Conservation (phyloP, 345 rosid genomes). For the Acer saccharum region DNA sequence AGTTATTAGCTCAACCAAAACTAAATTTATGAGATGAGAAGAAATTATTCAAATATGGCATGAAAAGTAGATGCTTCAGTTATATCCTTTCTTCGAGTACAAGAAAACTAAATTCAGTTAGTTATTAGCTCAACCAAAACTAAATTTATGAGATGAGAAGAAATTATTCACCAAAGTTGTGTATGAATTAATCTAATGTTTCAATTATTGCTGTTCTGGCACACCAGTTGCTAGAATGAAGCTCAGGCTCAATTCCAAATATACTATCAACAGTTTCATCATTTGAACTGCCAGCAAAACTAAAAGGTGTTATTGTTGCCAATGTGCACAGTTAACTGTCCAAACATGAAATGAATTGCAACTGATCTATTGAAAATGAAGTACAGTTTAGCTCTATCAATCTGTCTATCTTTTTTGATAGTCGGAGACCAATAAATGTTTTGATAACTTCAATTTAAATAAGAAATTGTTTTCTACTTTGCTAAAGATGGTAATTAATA, state of each 20-base stretch:
- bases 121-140: neutral
- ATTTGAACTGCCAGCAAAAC: slow-evolving; percentile 2
- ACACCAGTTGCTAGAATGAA: neutral
- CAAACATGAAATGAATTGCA: neutral
- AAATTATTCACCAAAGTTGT: slow-evolving; percentile 1
- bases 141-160: neutral
- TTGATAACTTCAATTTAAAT: neutral
- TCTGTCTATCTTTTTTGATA: neutral
- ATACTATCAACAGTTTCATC: neutral
- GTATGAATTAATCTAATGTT: neutral
- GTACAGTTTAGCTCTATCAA: no score
- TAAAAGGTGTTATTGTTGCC: neutral
- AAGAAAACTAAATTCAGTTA: neutral
- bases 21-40: neutral
- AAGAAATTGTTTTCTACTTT: neutral
- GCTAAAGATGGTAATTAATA: neutral
- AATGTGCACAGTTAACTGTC: neutral
- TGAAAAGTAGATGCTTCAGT: neutral
- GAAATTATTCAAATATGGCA: neutral
- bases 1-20: neutral
- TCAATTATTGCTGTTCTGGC: neutral
- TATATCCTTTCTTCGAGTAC: neutral
- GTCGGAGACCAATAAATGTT: neutral
- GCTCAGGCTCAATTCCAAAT: neutral
- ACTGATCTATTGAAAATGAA: neutral